A percentile compares a stretch with the other conserved stretches of the same genome.
Conservation (phyloP, 768 basidiomycete genomes). For the Sutorius australiensis region DNA sequence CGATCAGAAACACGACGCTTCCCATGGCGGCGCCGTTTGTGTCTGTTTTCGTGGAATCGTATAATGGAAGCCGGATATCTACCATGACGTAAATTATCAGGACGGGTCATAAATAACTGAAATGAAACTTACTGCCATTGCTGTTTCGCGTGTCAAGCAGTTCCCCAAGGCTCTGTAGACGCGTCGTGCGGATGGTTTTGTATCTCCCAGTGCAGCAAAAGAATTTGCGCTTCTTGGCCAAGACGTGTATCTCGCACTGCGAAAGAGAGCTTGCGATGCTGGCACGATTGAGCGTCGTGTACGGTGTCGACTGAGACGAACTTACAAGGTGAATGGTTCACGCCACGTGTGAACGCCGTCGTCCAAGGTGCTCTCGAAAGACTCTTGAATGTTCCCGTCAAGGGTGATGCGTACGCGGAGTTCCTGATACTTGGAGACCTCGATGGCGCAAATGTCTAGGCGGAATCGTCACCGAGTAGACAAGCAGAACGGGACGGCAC, state of each 20-base stretch:
- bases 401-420: conserved; percentile 26
- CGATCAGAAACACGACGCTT: conserved; percentile 27
- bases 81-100: conserved; percentile 29
- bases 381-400: conserved; percentile 28
- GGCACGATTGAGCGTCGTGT: conserved; percentile 9
- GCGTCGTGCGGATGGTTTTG: conserved; percentile 30
- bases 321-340: conserved; percentile 30
- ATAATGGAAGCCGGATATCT: conserved; percentile 33
- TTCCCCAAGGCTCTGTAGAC: conserved; percentile 20
- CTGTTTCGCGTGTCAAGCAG: conserved; percentile 26
- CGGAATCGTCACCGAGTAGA: neutral
- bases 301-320: neutral
- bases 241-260: conserved; percentile 27
- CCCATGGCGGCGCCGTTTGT: conserved; percentile 24
- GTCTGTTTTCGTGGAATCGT: conserved; percentile 29
- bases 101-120: conserved; percentile 25
- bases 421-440: conserved; percentile 22
- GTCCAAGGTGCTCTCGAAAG: conserved; percentile 25
- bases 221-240: conserved; percentile 27
- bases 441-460: conserved; percentile 22
- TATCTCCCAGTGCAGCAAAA: conserved; percentile 26
- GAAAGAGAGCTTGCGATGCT: conserved; percentile 21
- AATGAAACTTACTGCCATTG: conserved; percentile 30
- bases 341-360: conserved; percentile 27
- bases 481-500: neutral